These are phyloP conservation scores for Termitomyces sp. DNA, from an alignment of 768 basidiomycete species.

Conservation along the genomic window DNA sequence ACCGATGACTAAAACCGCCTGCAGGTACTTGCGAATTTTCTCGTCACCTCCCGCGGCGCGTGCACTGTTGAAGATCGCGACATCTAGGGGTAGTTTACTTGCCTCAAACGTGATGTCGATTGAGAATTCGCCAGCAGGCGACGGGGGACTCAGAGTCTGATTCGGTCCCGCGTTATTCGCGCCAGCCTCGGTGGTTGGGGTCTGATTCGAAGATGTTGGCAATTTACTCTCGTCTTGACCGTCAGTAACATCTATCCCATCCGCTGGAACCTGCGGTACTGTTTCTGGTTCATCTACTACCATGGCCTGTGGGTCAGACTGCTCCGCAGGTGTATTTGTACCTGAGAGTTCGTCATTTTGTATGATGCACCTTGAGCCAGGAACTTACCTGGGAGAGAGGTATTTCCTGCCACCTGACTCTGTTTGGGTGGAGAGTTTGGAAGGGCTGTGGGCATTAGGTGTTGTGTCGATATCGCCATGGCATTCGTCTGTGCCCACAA, in stretches of 20 bases:
- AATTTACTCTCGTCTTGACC: conserved; percentile 41
- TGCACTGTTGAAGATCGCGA: conserved; percentile 89
- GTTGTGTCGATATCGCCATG: conserved; percentile 88
- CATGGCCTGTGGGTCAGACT: conserved; percentile 28
- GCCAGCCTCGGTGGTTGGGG: not conserved
- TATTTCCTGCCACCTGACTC: conserved; percentile 2
- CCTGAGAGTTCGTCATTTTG: conserved; percentile 4
- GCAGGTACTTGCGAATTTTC: conserved; percentile 84
- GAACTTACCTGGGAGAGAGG: conserved; percentile 14
- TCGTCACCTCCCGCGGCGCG: conserved; percentile 87
- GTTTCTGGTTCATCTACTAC: conserved; percentile 28
- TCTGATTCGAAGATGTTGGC: conserved; percentile 22
- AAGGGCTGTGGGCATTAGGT: conserved; percentile 48
- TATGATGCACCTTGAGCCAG: not conserved
- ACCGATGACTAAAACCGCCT: conserved; percentile 84
- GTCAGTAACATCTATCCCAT: conserved; percentile 44
- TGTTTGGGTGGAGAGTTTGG: conserved; percentile 21
- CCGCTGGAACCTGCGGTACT: conserved; percentile 22
- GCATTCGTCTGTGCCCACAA: conserved; percentile 65
- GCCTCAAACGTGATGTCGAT: conserved; percentile 85
- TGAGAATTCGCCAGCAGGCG: conserved; percentile 41
- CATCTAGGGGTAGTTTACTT: conserved; percentile 86
- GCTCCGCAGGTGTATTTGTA: conserved; percentile 19
- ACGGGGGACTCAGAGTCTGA: conserved; percentile 20
- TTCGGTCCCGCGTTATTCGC: conserved; percentile 9